Base-by-base conservation (phyloP, 2,329 filamentous ascomycete genomes). In the Nemania diffusa region DNA sequence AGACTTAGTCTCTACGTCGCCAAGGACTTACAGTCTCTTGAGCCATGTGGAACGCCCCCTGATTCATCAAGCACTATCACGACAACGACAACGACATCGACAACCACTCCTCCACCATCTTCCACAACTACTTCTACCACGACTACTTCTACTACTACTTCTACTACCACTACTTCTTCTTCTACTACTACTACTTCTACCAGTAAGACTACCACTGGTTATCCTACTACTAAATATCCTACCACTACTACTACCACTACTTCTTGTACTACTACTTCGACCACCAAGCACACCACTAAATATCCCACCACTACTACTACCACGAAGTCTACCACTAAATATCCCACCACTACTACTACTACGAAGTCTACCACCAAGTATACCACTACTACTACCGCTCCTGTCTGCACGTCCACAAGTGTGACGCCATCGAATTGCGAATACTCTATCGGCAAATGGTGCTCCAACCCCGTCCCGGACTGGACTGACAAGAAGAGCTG, bases 401-500 rank as follows among this genome's bases (percentile, higher is more conserved):
- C 80, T n/a, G 75, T 84, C 59, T 88, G 85, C 77, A 85, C 82
- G 9, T 77, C 81, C 55, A 86, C 83, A 26, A 75, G 78, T 26
- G 79, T 81, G 11, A 75, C 81, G 26, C 81, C 84, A 9, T 76
- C 83, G 55, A 79, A 77, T 32, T 88, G 85, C 76, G 85, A 88
- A 74, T 88, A 85, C 77, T 79, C 82, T 70, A 84, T 83, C 69
- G 86, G 86, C 55, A 82, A 80, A 67, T 88, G 85, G 69, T 73
- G 72, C 62, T 73, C 71, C 15, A 64, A 79, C 52, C 80, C 84
- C 15, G 75, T 88, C 13, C 85, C 85, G 26, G 77, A 82, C 70
- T 88, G 82, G 78, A 74, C 75, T 46, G 79, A 85, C 73, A 69
- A 78, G 63, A 68, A 73, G 48, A 75, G 77, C 52, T 88, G 86